Conservation (phyloP, 345 rosid species). For the Barbarea vulgaris region DNA sequence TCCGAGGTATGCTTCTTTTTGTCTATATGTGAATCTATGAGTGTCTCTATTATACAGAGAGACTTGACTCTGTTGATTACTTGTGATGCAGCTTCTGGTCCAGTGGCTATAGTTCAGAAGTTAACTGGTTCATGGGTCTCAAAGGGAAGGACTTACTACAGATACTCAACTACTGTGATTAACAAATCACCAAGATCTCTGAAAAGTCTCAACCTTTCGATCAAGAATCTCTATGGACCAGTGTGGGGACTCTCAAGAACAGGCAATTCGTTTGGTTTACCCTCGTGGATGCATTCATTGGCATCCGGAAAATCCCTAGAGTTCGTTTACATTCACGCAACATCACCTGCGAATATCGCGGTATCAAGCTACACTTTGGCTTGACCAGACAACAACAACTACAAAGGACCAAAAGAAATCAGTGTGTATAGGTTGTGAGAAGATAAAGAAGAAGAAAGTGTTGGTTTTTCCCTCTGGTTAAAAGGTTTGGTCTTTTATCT, state of each 20-base stretch:
- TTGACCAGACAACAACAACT: slow-evolving; percentile 42
- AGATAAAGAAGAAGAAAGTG: slow-evolving; percentile 16
- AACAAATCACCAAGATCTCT: slow-evolving; percentile 74
- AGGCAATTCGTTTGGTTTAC: slow-evolving; percentile 64
- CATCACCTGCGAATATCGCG: slow-evolving; percentile 64
- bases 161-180: slow-evolving; percentile 74
- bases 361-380: slow-evolving; percentile 78
- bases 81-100: slow-evolving; percentile 58
- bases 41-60: not conserved
- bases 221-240: slow-evolving; percentile 87
- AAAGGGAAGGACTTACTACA: slow-evolving; percentile 72
- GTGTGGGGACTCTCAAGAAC: slow-evolving; percentile 78
- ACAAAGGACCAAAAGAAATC: slow-evolving; percentile 4
- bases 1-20: slow-evolving; percentile 57
- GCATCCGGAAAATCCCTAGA: slow-evolving; percentile 76
- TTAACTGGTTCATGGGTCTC: slow-evolving; percentile 74
- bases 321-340: slow-evolving; percentile 86
- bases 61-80: slow-evolving; percentile 34
- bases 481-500: slow-evolving; percentile 43
- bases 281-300: slow-evolving; percentile 72
- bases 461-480: slow-evolving; percentile 47
- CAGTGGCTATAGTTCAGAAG: slow-evolving; percentile 71
- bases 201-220: slow-evolving; percentile 65
- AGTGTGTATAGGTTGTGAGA: slow-evolving; percentile 41
- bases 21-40: not conserved